Percentiles rank a stretch among this genome's conserved stretches.
phyloP scores from a whole-genome alignment of 352 stramenopile species.

The Peronospora destructor region DNA sequence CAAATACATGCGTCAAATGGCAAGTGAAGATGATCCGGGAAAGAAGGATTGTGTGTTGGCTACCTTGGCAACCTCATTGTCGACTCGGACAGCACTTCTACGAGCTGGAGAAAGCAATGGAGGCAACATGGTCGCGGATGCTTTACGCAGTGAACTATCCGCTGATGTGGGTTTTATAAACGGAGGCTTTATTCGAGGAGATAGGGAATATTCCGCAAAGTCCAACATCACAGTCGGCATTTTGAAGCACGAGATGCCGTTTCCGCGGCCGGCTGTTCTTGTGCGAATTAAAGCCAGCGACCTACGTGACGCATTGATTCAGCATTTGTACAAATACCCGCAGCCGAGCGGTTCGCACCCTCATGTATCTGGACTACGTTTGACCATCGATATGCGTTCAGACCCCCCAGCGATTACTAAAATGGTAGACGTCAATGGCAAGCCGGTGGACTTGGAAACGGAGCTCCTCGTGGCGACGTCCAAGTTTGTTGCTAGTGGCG shows the following conservation, averaged over 20 bases:
- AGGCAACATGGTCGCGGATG: slow-evolving; percentile 79
- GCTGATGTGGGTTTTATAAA: slow-evolving; percentile 81
- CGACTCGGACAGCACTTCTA: slow-evolving; percentile 66
- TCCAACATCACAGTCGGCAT: slow-evolving; percentile 65
- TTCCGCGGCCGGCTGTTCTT: slow-evolving; percentile 55
- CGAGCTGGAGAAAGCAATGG: slow-evolving; percentile 64
- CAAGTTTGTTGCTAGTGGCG: slow-evolving; percentile 68
- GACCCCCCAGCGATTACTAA: slow-evolving; percentile 26
- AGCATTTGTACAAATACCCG: slow-evolving; percentile 74
- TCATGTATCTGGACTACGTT: slow-evolving; percentile 62
- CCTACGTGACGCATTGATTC: slow-evolving; percentile 62
- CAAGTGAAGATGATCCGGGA: slow-evolving; percentile 41
- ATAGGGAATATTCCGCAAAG: slow-evolving; percentile 66
- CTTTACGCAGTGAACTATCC: slow-evolving; percentile 53
- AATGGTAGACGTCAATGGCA: slow-evolving; percentile 39
- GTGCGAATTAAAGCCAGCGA: slow-evolving; percentile 59
- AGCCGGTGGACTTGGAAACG: slow-evolving; percentile 45
- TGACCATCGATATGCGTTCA: slow-evolving; percentile 30
- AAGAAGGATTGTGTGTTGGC: slow-evolving; percentile 47
- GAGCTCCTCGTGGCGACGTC: slow-evolving; percentile 68
- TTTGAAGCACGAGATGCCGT: slow-evolving; percentile 84
- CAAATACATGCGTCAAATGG: slow-evolving; percentile 62
- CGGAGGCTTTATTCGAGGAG: slow-evolving; percentile 82
- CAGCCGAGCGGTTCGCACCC: slow-evolving; percentile 70
- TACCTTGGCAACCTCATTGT: slow-evolving; percentile 42